phyloP scores from a whole-genome alignment of 371 early-diverging fungal species.

The Mortierella sp. region DNA sequence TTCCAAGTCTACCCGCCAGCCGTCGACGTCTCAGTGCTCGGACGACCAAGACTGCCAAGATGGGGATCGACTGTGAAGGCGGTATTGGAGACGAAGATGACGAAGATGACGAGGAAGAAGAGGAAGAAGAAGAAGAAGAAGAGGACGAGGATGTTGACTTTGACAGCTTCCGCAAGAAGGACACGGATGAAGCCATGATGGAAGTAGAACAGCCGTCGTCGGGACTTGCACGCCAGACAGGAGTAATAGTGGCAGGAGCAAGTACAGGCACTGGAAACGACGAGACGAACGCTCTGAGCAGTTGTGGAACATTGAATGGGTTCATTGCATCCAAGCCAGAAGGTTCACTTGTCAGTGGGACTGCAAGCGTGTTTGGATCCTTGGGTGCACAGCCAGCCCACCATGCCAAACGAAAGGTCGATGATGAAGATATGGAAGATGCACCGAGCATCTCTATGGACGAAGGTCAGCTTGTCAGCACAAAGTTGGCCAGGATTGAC shows the following conservation, averaged over 20 bases:
- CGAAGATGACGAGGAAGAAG: constrained; percentile 38
- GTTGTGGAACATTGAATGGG: constrained; percentile 17
- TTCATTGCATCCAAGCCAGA: constrained; percentile 53
- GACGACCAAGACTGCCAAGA: constrained; percentile 48
- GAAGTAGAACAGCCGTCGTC: constrained; percentile 22
- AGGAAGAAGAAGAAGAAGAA: constrained; percentile 44
- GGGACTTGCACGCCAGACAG: constrained; percentile 11
- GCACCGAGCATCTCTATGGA: constrained; percentile 36
- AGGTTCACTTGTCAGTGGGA: constrained; percentile 2
- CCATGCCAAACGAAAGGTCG: constrained; percentile 49
- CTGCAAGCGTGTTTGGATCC: background rate
- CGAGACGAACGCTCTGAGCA: constrained; percentile 9
- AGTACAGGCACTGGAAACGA: too few species aligned
- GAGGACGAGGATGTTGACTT: constrained; percentile 36
- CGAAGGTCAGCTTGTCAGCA: constrained; percentile 51
- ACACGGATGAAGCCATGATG: constrained; percentile 39
- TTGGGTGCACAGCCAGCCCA: constrained; percentile 2
- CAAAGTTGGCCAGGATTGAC: constrained; percentile 49
- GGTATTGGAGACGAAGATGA: constrained; percentile 38
- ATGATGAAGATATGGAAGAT: constrained; percentile 53
- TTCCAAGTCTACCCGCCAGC: constrained; percentile 36
- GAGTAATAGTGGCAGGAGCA: too few species aligned
- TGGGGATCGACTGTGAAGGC: constrained; percentile 40
- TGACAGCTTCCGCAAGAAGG: constrained; percentile 23
- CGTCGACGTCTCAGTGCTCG: constrained; percentile 43